Evolutionary conservation across 306 rosid genomes (phyloP).

Genomic region (Fagus sylvatica): DNA sequence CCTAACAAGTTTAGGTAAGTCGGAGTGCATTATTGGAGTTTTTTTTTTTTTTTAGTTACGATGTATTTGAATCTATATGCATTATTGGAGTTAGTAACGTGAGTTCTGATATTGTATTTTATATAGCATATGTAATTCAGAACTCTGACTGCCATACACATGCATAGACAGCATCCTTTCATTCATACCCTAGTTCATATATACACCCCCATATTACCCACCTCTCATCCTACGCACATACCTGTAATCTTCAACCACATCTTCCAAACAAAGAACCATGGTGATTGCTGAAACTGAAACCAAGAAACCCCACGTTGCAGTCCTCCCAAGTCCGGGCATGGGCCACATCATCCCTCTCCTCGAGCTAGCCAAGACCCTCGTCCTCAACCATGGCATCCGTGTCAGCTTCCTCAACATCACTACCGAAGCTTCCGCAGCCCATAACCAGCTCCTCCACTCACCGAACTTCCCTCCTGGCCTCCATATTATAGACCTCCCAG

Average conservation of each 20-base stretch:
- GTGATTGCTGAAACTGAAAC: neutral
- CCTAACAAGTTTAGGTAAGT: too few relatives aligned
- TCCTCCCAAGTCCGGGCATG: slow-evolving; percentile 52
- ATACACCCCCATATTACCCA: too few relatives aligned
- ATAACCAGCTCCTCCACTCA: slow-evolving; percentile 35
- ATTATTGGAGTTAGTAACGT: too few relatives aligned
- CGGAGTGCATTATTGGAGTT: too few relatives aligned
- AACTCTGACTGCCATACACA: too few relatives aligned
- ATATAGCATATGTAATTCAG: too few relatives aligned
- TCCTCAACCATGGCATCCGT: slow-evolving; percentile 22
- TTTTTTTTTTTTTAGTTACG: too few relatives aligned
- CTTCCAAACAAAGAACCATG: neutral
- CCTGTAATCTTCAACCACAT: neutral
- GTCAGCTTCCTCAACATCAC: slow-evolving; percentile 55
- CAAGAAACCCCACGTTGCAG: slow-evolving; percentile 19
- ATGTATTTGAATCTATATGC: too few relatives aligned
- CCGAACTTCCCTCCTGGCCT: slow-evolving; percentile 28
- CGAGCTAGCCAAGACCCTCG: slow-evolving; percentile 38
- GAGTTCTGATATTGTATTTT: too few relatives aligned
- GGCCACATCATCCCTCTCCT: slow-evolving; percentile 50
- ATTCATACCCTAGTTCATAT: too few relatives aligned
- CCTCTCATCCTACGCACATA: too few relatives aligned
- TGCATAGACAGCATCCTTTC: too few relatives aligned
- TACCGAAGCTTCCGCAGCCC: slow-evolving; percentile 45
- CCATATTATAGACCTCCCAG: slow-evolving; percentile 40